phyloP scores from a whole-genome alignment of 768 basidiomycete genomes.

The Chalciporus pseudorubinellus region DNA sequence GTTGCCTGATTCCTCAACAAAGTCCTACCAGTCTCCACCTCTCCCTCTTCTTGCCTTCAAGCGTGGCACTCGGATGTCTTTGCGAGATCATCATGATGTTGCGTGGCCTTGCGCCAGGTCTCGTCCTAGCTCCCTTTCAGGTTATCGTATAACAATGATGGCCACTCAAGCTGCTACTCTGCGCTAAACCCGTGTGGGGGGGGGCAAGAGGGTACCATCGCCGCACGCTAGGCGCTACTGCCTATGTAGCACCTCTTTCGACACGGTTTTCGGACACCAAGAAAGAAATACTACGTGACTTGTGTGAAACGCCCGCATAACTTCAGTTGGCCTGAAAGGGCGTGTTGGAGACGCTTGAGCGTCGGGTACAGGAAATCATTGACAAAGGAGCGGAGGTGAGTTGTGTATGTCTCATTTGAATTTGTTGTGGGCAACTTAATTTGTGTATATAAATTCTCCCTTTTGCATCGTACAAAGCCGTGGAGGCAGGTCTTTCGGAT shows the following conservation, averaged over 20 bases:
- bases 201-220: constrained; percentile 41
- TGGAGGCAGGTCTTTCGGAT: constrained; percentile 47
- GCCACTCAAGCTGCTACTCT: constrained; percentile 1
- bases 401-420: neutral
- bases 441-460: constrained; percentile 46
- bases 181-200: constrained; percentile 2
- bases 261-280: constrained; percentile 61
- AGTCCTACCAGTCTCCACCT: neutral
- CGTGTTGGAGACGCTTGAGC: constrained; percentile 49
- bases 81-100: neutral
- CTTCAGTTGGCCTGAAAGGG: constrained; percentile 54
- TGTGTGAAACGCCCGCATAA: constrained; percentile 10
- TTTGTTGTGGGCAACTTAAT: neutral
- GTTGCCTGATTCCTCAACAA: neutral
- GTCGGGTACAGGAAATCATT: constrained; percentile 47
- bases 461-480: constrained; percentile 41
- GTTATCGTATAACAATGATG: constrained; percentile 6
- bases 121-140: neutral
- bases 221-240: constrained; percentile 42
- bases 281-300: constrained; percentile 46
- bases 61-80: constrained; percentile 1
- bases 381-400: constrained; percentile 46
- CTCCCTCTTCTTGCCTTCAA: neutral
- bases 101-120: neutral
- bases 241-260: constrained; percentile 43